A percentile compares a stretch with the other conserved stretches of the same genome.
Conservation (phyloP, 202 grass and related monocot genomes). For the Elaeis oleifera region DNA sequence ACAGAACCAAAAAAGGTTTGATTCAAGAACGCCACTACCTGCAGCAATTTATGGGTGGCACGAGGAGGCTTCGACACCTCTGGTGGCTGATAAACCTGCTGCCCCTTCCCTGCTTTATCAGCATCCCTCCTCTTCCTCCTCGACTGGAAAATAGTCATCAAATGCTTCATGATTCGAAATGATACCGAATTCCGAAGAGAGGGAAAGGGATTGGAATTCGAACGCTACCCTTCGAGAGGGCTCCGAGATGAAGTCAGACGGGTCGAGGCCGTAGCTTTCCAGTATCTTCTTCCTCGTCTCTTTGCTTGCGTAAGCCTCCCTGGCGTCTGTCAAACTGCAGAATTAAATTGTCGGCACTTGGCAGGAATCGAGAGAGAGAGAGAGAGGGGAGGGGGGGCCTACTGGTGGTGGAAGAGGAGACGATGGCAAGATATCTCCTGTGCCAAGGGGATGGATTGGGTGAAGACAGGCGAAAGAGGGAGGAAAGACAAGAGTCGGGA, state of each 20-base stretch:
- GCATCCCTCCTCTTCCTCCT: constrained; percentile 10
- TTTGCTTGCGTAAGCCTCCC: constrained; percentile 9
- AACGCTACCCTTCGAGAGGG: constrained; percentile 17
- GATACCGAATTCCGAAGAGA: neutral
- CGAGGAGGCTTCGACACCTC: constrained; percentile 25
- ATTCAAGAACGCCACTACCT: constrained; percentile 17
- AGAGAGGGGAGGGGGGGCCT: neutral
- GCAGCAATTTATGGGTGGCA: constrained; percentile 43
- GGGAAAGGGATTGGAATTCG: neutral
- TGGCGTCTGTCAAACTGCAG: constrained; percentile 5
- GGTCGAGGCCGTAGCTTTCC: constrained; percentile 36
- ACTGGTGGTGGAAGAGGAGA: constrained; percentile 13
- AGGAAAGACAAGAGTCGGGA: neutral
- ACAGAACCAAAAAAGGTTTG: no score
- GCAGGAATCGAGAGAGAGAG: neutral
- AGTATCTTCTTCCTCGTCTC: constrained; percentile 20
- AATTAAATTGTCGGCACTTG: neutral
- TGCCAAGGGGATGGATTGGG: neutral
- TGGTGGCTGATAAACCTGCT: neutral
- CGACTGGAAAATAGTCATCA: constrained; percentile 3
- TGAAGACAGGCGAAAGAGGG: constrained; percentile 2
- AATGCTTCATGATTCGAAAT: neutral
- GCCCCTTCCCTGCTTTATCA: neutral
- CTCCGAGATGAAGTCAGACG: constrained; percentile 23
- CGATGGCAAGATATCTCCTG: neutral